These are phyloP conservation scores for Pelargonium australe DNA, from an alignment of 441 rosid genomes.

Conservation along the genomic window DNA sequence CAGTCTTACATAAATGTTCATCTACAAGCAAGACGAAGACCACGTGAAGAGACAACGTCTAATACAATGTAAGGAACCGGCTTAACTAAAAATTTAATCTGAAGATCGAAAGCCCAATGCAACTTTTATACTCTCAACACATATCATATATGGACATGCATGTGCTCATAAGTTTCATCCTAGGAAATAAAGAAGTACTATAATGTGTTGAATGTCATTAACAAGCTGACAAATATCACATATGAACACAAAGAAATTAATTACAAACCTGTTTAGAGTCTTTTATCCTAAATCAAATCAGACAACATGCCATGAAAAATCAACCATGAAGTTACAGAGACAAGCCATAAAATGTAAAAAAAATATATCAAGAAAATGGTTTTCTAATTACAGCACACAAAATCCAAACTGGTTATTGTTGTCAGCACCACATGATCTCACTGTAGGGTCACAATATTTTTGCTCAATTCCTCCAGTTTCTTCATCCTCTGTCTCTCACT, in stretches of 20 bases:
- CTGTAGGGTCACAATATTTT: conserved; percentile 47
- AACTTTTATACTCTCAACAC: no score
- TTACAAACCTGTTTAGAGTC: not conserved
- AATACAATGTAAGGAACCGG: no score
- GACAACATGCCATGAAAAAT: not conserved
- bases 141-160: no score
- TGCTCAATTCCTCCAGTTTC: conserved; percentile 90
- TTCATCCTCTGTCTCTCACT: conserved; percentile 76
- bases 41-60: no score
- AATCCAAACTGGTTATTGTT: conserved; percentile 11
- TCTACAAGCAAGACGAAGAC: no score
- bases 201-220: not conserved
- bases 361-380: conserved; percentile 13
- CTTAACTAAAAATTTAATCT: no score
- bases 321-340: conserved; percentile 8
- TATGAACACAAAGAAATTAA: not conserved
- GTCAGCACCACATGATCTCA: conserved; percentile 9
- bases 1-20: no score
- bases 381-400: conserved; percentile 27
- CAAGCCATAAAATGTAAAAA: conserved; percentile 22
- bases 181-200: no score
- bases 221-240: not conserved
- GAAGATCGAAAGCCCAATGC: no score
- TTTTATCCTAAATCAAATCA: conserved; percentile 6
- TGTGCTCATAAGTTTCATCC: no score